phyloP scores from a whole-genome alignment of 83 land plant species.

The Picea mariana region DNA sequence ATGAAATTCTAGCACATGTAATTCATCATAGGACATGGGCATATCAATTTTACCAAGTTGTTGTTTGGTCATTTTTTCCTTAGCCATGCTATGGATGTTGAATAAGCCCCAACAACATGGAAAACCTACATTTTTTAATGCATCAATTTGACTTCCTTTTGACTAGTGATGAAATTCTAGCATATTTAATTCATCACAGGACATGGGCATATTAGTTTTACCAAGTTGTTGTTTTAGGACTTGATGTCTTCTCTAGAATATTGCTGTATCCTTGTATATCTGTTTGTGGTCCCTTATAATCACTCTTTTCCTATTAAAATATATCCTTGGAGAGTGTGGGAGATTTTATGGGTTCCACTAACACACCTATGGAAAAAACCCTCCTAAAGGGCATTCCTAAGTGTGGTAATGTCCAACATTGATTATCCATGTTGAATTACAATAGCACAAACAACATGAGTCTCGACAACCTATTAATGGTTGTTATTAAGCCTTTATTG shows the following conservation, averaged over 20 bases:
- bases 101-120: too few species aligned
- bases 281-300: conserved; percentile 21
- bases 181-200: conserved; percentile 31
- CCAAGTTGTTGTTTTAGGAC: conserved; percentile 33
- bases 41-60: conserved; percentile 29
- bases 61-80: conserved; percentile 17
- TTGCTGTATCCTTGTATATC: conserved; percentile 33
- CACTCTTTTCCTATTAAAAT: conserved; percentile 22
- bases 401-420: conserved; percentile 31
- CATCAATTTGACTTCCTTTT: conserved; percentile 58
- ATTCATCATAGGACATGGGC: conserved; percentile 48
- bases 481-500: conserved; percentile 23
- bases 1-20: conserved; percentile 27
- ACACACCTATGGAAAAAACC: background rate
- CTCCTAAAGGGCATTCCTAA: background rate
- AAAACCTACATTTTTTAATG: conserved; percentile 16
- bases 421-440: conserved; percentile 31
- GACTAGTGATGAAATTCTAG: conserved; percentile 36
- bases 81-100: too few species aligned
- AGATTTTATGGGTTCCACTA: background rate
- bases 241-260: conserved; percentile 51
- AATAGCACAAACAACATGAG: conserved; percentile 33
- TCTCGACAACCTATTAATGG: conserved; percentile 38
- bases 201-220: conserved; percentile 45
- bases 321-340: background rate